Conservation (phyloP, 2,329 filamentous ascomycete species). For the Cercospora brassicicola region DNA sequence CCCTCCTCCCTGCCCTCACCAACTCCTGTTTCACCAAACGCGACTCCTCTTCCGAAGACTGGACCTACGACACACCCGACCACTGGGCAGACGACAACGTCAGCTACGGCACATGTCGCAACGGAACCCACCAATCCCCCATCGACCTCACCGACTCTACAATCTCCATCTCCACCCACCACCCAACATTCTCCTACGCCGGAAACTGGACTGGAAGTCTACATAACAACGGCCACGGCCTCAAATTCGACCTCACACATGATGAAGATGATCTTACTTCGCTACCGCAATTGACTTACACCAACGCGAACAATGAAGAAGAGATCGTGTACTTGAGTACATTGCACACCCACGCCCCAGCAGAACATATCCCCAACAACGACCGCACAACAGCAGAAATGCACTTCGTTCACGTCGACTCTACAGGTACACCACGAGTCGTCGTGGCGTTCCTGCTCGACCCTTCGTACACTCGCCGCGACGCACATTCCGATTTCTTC, state of each 20-base stretch:
- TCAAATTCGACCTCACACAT: slow-evolving; percentile 45
- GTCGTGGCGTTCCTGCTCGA: slow-evolving; percentile 53
- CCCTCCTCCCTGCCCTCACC: neutral
- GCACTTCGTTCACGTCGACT: slow-evolving; percentile 52
- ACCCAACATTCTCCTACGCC: slow-evolving; percentile 36
- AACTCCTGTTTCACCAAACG: slow-evolving; percentile 14
- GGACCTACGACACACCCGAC: neutral
- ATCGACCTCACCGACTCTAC: slow-evolving; percentile 7
- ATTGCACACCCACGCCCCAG: slow-evolving; percentile 55
- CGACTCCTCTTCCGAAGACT: slow-evolving; percentile 2
- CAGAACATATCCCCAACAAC: slow-evolving; percentile 51
- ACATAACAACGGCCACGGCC: slow-evolving; percentile 54
- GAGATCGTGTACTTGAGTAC: slow-evolving; percentile 51
- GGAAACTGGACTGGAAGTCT: slow-evolving; percentile 43
- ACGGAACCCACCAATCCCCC: slow-evolving; percentile 21
- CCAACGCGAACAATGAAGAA: slow-evolving; percentile 36
- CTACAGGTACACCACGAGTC: slow-evolving; percentile 44
- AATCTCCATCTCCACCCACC: neutral
- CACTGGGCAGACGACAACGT: slow-evolving; percentile 8
- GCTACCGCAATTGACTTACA: slow-evolving; percentile 46
- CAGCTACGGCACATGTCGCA: slow-evolving; percentile 10
- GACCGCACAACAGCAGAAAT: slow-evolving; percentile 50
- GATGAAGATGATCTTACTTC: slow-evolving; percentile 41
- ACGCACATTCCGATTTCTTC: slow-evolving; percentile 43
- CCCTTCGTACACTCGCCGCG: slow-evolving; percentile 37